Evolutionary conservation across 805 yeast genomes (phyloP).

Genomic region (Hagleromyces aurorensis): DNA sequence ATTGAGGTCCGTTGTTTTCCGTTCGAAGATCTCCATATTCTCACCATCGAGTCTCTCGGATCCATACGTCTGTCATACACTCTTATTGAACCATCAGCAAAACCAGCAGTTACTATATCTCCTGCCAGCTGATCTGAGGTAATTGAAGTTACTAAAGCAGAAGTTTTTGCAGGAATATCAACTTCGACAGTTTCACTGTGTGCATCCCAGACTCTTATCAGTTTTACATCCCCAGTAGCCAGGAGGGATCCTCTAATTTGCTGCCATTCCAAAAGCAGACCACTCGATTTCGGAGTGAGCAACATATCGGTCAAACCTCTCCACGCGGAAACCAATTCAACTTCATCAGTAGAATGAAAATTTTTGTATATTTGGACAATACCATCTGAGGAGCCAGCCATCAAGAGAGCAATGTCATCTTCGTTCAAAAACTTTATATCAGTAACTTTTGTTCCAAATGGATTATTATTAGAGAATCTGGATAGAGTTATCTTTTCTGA

Average conservation of each 20-base stretch:
- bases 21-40: conserved; percentile 57
- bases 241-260: conserved; percentile 86
- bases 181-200: conserved; percentile 80
- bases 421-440: conserved; percentile 84
- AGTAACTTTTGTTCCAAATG: conserved; percentile 81
- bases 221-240: conserved; percentile 91
- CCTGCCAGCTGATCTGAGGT: conserved; percentile 97
- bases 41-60: conserved; percentile 77
- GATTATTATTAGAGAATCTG: conserved; percentile 75
- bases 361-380: conserved; percentile 80
- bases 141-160: conserved; percentile 78
- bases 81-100: conserved; percentile 80
- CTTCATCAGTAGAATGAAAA: conserved; percentile 48
- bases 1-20: conserved; percentile 47
- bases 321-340: conserved; percentile 79
- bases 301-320: conserved; percentile 83
- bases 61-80: conserved; percentile 87
- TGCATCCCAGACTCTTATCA: conserved; percentile 93
- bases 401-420: conserved; percentile 77
- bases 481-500: conserved; percentile 46
- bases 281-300: conserved; percentile 72
- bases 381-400: conserved; percentile 92
- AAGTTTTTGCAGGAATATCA: conserved; percentile 86
- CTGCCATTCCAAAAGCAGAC: conserved; percentile 91
- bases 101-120: conserved; percentile 81